Evolutionary conservation across 352 stramenopile genomes (phyloP), one percentile per base, ranked within the genome.

Genomic region (Pythium myriotylum): DNA sequence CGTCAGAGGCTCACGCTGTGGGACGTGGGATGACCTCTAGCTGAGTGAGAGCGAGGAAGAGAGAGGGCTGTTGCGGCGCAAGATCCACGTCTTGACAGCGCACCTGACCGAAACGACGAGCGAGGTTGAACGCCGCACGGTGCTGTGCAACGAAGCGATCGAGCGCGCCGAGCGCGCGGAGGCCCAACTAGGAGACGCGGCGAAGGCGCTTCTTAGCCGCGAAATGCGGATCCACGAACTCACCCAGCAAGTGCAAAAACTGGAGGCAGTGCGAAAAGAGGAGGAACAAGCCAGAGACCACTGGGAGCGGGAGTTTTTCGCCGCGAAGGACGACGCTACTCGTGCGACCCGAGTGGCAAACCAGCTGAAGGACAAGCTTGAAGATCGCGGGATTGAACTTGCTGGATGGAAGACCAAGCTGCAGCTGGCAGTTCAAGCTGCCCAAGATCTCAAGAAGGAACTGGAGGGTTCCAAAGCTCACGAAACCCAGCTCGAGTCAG

Each of bases 211-310:
- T n/a, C 67, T 89, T 45, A 85, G 70, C 26, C 72, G 67, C 26
- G 79, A 91, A 53, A 88, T 91, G 77, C 72, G 82, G 26, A 60
- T 84, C 40, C 72, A 88, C 41, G 77, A 86, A 12, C 69, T 79
- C 27, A 48, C 59, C 16, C 72, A 87, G 60, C 66, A 79, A 32
- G 53, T 65, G 20, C 60, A 56, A 20, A 58, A 59, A 17, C 62
- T 86, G 12, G 60, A 74, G 47, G 60, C 47, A 17, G 46, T 48
- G 46, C 42, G 88, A 26, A 56, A 63, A 12, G 67, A 55, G 4
- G 75, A 79, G 46, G 67, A 81, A 29, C 67, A 76, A 20, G 74
- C 82, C 52, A 75, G 70, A 22, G 48, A 67, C n/a, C 70, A 86
- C 49, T 91, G 76, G 75, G 73, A 88, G 48, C 57, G 66, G 2